phyloP scores from a whole-genome alignment of 331 rosid species.

The Acacia pycnantha region DNA sequence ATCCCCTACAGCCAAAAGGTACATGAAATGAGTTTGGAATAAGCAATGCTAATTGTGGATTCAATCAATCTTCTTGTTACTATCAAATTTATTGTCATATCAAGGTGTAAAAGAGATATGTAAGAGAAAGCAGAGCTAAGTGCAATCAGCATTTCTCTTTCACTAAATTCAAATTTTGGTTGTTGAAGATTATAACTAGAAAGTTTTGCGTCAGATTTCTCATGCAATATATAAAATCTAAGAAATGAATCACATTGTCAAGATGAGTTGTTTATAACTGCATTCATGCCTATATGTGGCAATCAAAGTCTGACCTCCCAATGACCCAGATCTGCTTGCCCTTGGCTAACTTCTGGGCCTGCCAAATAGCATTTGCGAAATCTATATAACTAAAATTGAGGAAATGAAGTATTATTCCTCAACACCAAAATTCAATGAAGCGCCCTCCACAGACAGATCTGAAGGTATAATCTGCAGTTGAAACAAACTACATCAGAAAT shows the following conservation, averaged over 20 bases:
- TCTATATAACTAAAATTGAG: not conserved
- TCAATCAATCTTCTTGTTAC: not conserved
- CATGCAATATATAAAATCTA: not conserved
- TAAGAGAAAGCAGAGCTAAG: too few species aligned
- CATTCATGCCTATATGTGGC: too few species aligned
- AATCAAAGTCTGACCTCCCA: constrained; percentile 76
- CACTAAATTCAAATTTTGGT: not conserved
- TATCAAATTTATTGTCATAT: too few species aligned
- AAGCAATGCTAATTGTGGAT: not conserved
- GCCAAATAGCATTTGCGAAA: constrained; percentile 64
- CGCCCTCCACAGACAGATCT: constrained; percentile 28
- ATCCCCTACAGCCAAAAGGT: constrained; percentile 52
- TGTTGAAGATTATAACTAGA: not conserved
- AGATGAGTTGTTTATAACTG: too few species aligned
- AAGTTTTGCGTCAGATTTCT: too few species aligned
- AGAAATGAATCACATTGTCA: not conserved
- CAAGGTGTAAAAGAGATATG: too few species aligned
- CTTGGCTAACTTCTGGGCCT: constrained; percentile 73
- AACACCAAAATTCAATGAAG: constrained; percentile 43
- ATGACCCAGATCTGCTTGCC: constrained; percentile 61
- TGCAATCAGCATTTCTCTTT: not conserved
- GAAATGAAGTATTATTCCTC: constrained; percentile 27
- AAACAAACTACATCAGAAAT: constrained; percentile 35
- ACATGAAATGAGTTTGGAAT: not conserved
- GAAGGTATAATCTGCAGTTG: constrained; percentile 41